Evolutionary conservation across 768 basidiomycete species (phyloP).

Genomic region (Leccinum obscurum): DNA sequence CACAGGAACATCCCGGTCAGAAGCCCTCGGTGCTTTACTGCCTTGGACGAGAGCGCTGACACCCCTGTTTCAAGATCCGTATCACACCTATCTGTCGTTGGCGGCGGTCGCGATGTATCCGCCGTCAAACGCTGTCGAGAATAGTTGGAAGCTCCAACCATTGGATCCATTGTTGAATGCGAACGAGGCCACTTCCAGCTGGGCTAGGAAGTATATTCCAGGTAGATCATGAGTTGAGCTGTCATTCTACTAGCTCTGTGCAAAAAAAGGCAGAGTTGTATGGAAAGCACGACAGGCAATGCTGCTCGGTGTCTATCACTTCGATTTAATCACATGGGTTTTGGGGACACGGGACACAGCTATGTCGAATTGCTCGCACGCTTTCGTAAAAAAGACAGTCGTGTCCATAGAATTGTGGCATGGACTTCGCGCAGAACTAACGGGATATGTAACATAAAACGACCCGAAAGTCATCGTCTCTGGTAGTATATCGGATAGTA

Average conservation of each 20-base stretch:
- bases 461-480: conserved; percentile 19
- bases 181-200: conserved; percentile 58
- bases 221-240: conserved; percentile 15
- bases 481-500: conserved; percentile 55
- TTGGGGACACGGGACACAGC: no score
- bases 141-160: conserved; percentile 56
- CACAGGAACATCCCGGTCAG: conserved; percentile 76
- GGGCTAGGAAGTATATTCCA: conserved; percentile 65
- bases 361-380: no score
- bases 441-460: not conserved
- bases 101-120: conserved; percentile 76
- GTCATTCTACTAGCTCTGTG: not conserved
- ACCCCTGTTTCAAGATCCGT: conserved; percentile 65
- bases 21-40: not conserved
- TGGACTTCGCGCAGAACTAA: no score
- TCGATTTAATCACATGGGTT: no score
- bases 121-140: conserved; percentile 33
- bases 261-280: not conserved
- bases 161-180: conserved; percentile 77
- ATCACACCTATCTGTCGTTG: conserved; percentile 90
- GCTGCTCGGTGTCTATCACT: no score
- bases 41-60: conserved; percentile 9
- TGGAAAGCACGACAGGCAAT: no score
- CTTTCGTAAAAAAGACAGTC: no score
- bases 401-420: no score